Evolutionary conservation across 2,329 filamentous ascomycete species (phyloP).

Genomic region (Ustilaginoidea virens): DNA sequence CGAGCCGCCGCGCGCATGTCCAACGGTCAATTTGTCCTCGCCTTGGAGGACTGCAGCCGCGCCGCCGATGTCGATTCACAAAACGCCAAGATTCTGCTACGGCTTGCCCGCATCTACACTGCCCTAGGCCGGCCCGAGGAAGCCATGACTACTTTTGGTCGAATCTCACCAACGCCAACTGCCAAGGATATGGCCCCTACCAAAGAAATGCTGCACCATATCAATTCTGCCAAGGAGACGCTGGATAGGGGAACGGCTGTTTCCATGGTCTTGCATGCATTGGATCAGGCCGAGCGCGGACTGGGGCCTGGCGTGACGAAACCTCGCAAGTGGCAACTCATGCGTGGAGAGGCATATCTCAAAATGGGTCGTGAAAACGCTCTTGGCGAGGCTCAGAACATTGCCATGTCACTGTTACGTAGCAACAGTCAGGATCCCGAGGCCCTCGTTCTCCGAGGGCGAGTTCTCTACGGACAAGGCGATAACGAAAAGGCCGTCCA

Average conservation of each 20-base stretch:
- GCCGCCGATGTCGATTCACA: slow-evolving; percentile 72
- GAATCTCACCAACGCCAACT: slow-evolving; percentile 66
- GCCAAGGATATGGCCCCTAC: slow-evolving; percentile 77
- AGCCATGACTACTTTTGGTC: slow-evolving; percentile 66
- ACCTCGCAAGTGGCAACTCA: slow-evolving; percentile 85
- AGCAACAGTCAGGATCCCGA: slow-evolving; percentile 86
- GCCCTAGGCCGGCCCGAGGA: slow-evolving; percentile 75
- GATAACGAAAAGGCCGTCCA: slow-evolving; percentile 92
- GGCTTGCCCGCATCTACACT: slow-evolving; percentile 81
- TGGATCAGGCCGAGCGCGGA: slow-evolving; percentile 76
- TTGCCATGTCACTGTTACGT: slow-evolving; percentile 76
- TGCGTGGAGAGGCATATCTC: slow-evolving; percentile 82
- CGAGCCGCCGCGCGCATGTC: slow-evolving; percentile 90
- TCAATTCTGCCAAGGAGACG: slow-evolving; percentile 65
- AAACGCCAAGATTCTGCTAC: slow-evolving; percentile 77
- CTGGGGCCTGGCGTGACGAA: slow-evolving; percentile 61
- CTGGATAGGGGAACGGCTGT: slow-evolving; percentile 61
- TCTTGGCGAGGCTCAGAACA: slow-evolving; percentile 79
- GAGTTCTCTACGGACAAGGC: slow-evolving; percentile 76
- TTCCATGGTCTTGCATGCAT: slow-evolving; percentile 81
- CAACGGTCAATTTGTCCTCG: slow-evolving; percentile 60
- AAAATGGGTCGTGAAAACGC: slow-evolving; percentile 86
- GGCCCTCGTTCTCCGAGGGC: slow-evolving; percentile 75
- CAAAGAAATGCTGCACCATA: slow-evolving; percentile 68
- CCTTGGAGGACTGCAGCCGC: slow-evolving; percentile 72